A percentile compares a stretch with the other conserved stretches of the same genome.
phyloP scores from a whole-genome alignment of 1,284 basidiomycete species.

The Ganoderma resinaceum region DNA sequence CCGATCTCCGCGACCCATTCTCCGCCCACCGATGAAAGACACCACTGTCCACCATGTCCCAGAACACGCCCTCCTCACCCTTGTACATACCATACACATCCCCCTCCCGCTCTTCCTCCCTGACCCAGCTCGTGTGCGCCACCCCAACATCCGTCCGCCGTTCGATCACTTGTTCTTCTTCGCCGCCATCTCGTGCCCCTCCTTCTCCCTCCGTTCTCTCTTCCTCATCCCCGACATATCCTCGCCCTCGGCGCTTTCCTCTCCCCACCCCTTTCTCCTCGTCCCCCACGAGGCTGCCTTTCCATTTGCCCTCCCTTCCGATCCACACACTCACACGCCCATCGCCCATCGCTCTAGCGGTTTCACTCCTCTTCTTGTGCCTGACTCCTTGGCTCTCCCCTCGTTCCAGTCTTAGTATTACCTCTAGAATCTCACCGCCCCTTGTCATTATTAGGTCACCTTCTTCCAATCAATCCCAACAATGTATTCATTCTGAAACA shows the following conservation, averaged over 20 bases:
- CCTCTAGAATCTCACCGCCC: not conserved
- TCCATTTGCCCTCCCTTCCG: not conserved
- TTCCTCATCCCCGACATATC: conserved; percentile 5
- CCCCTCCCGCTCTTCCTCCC: not conserved
- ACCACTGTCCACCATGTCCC: not conserved
- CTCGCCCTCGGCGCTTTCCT: not conserved
- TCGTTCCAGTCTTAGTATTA: not conserved
- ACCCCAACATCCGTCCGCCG: not conserved
- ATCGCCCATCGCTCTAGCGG: not conserved
- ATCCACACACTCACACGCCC: not conserved
- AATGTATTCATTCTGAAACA: not conserved
- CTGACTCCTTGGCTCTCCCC: not conserved
- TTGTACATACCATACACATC: not conserved
- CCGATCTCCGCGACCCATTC: conserved; percentile 9
- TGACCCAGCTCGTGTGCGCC: not conserved
- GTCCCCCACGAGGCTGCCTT: not conserved
- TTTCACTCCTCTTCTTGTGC: not conserved
- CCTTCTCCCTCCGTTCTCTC: not conserved
- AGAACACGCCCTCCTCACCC: not conserved
- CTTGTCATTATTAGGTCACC: not conserved
- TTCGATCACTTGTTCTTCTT: not conserved
- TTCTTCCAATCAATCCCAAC: not conserved
- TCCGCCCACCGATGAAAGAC: not conserved
- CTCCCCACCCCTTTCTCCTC: not conserved
- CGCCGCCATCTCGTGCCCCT: not conserved